These are phyloP conservation scores for Diaporthe batatas DNA, from an alignment of 2,329 filamentous ascomycete genomes.

Conservation along the genomic window DNA sequence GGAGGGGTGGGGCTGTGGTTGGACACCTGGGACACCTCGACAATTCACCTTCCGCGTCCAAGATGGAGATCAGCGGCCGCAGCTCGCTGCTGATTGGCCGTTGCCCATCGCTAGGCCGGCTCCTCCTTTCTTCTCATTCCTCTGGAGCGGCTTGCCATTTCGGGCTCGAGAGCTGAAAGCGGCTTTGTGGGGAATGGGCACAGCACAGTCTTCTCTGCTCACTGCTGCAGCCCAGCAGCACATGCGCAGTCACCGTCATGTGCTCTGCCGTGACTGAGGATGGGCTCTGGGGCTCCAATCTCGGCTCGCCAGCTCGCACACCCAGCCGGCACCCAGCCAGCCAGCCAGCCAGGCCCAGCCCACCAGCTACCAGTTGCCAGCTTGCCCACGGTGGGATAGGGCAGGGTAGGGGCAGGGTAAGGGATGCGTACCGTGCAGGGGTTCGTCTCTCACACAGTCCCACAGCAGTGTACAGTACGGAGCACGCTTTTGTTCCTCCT, in stretches of 20 bases:
- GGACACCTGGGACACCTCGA: slow-evolving; percentile 26
- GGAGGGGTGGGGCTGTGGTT: slow-evolving; percentile 27
- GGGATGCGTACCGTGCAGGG: background rate
- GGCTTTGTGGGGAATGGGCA: slow-evolving; percentile 10
- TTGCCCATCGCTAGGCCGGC: slow-evolving; percentile 22
- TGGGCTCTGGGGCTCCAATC: slow-evolving; percentile 10
- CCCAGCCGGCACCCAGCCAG: background rate
- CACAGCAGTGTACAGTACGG: background rate
- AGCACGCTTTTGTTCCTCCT: slow-evolving; percentile 30
- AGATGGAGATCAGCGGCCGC: slow-evolving; percentile 34
- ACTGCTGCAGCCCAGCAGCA: too few species aligned
- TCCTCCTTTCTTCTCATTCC: slow-evolving; percentile 33
- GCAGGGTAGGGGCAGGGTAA: background rate
- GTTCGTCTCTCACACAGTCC: background rate
- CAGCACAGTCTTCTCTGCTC: background rate
- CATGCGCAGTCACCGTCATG: slow-evolving; percentile 1
- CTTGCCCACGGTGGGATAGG: background rate
- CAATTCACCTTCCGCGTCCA: slow-evolving; percentile 35
- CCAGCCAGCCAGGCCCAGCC: slow-evolving; percentile 3
- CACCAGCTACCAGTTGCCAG: background rate
- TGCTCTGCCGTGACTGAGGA: background rate
- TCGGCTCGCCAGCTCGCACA: background rate
- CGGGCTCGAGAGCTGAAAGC: slow-evolving; percentile 30
- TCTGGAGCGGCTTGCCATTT: slow-evolving; percentile 29
- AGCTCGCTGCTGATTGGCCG: slow-evolving; percentile 21